These are phyloP conservation scores for Talaromyces piceae DNA, from an alignment of 2,329 filamentous ascomycete species.

Conservation along the genomic window DNA sequence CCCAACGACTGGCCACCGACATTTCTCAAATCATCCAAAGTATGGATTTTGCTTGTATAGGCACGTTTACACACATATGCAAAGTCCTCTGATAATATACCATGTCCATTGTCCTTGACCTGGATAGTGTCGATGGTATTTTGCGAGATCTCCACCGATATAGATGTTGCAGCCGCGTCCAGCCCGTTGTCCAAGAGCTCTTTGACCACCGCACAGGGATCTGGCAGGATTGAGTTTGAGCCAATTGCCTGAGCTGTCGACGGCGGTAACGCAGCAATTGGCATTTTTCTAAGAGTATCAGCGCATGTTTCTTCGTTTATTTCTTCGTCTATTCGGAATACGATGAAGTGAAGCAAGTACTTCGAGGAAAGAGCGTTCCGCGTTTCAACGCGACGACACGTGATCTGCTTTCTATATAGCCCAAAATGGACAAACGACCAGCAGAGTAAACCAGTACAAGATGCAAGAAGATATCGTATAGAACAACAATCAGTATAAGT, in stretches of 20 bases:
- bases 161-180: constrained; percentile 52
- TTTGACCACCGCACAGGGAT: constrained; percentile 53
- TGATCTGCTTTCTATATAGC: not conserved
- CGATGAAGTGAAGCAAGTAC: not conserved
- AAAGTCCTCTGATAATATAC: constrained; percentile 51
- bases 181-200: constrained; percentile 63
- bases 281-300: constrained; percentile 27
- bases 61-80: constrained; percentile 48
- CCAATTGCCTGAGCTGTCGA: constrained; percentile 45
- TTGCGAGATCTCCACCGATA: constrained; percentile 51
- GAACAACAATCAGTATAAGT: too few species aligned
- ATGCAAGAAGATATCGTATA: too few species aligned
- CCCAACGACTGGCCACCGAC: constrained; percentile 53
- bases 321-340: not conserved
- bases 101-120: constrained; percentile 57
- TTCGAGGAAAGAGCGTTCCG: constrained; percentile 6
- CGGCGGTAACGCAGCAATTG: constrained; percentile 38
- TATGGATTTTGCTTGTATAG: constrained; percentile 58
- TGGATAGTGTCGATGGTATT: constrained; percentile 57
- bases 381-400: constrained; percentile 5
- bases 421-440: not conserved
- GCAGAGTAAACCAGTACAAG: too few species aligned
- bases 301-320: not conserved
- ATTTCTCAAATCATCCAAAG: constrained; percentile 48
- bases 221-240: constrained; percentile 50